These are phyloP conservation scores for Geranium incanum DNA, from an alignment of 441 rosid genomes.

Conservation along the genomic window DNA sequence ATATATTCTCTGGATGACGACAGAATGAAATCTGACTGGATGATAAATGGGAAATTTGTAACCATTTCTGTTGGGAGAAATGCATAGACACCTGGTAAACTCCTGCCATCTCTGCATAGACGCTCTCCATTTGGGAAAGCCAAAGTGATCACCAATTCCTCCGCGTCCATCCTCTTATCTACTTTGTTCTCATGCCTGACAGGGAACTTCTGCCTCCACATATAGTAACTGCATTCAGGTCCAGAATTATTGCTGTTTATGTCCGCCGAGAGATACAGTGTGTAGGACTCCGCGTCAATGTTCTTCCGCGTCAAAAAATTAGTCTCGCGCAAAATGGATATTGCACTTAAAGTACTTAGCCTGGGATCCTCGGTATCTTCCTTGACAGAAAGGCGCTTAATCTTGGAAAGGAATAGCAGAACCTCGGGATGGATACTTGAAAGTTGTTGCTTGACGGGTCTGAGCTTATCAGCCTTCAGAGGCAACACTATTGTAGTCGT, in stretches of 20 bases:
- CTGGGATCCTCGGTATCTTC: constrained; percentile 43
- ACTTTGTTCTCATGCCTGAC: constrained; percentile 47
- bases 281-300: constrained; percentile 60
- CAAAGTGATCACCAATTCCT: constrained; percentile 59
- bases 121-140: constrained; percentile 66
- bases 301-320: constrained; percentile 49
- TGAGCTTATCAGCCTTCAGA: constrained; percentile 51
- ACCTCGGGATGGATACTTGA: constrained; percentile 56
- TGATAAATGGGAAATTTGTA: constrained; percentile 57
- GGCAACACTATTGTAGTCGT: constrained; percentile 59
- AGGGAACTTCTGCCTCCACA: constrained; percentile 71
- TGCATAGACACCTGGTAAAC: constrained; percentile 59
- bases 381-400: constrained; percentile 51
- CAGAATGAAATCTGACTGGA: constrained; percentile 63
- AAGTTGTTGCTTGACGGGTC: constrained; percentile 58
- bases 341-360: constrained; percentile 34
- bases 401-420: constrained; percentile 53
- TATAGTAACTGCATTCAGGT: constrained; percentile 42
- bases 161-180: constrained; percentile 55
- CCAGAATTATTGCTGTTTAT: constrained; percentile 20
- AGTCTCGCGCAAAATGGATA: constrained; percentile 53
- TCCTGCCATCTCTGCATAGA: constrained; percentile 33
- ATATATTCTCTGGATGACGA: constrained; percentile 64
- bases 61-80: constrained; percentile 80
- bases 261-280: constrained; percentile 43